Base-by-base conservation (phyloP, 2,329 filamentous ascomycete genomes). In the Hypoxylon sp. region DNA sequence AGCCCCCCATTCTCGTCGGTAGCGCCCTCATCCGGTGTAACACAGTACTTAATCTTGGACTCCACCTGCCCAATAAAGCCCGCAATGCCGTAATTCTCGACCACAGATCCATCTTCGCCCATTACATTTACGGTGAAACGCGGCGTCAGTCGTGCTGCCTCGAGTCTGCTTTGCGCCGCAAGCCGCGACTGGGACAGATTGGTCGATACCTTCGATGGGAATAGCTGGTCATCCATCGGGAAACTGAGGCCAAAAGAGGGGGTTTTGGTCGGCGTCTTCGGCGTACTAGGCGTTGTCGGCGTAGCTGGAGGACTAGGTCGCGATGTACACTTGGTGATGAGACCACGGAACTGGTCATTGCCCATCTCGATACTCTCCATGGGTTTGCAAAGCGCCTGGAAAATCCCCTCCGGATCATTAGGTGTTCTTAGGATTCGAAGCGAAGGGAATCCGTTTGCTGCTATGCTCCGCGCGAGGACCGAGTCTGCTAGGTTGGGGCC, bases 311-410 rank as follows among this genome's bases (percentile, higher is more conserved):
- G 74, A 53, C 70, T 72, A 31, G 73, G 71, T 11, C 71, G 70
- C 31, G 71, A 63, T 17, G 71, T 73, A 50, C 73, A 74, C 42
- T 69, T 73, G 0, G 70, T 65, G 14, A 78, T 74, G 10, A 76
- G 75, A 3, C 72, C 73, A 19, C 80, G 81, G 74, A 84, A 85
- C 22, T 83, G 83, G 68, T 89, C 86, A 9, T 79, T 79, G 0
- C 85, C 82, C 22, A 86, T 80, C 44, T 88, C 84, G 19, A 87
- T 81, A 31, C 84, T 83, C 31, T 86, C 86, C 3, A 85, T 81
- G 0, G 91, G 91, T 47, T 85, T 86, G 78, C 92, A 94, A 1
- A 94, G 84, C 1, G 83, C 80, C 79, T 94, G 92, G 69, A 94
- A 88, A 6, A 87, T 73, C 26, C 91, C 92, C 4, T 92, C 87